Base-by-base conservation (phyloP, 176 grass and related monocot species). In the Luzula sylvatica region DNA sequence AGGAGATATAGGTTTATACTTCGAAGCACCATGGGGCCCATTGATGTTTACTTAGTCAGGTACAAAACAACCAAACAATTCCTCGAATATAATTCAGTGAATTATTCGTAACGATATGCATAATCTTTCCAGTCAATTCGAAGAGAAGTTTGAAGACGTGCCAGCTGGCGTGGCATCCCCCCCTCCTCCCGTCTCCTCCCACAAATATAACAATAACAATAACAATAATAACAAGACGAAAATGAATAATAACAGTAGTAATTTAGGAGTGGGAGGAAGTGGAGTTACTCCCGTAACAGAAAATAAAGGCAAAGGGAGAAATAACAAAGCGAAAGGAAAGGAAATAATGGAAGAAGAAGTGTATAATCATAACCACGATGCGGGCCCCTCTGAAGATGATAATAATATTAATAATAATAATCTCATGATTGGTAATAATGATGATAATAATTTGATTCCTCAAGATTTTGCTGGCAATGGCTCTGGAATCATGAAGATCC, bases 1-100 rank as follows among this genome's bases (percentile, higher is more conserved):
- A 82, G 85, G 65, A 90, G 85, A 82, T 90, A 90, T 23, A 86
- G 75, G 73, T 71, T 98, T 53, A 50, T 98, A 50, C 68, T 98
- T 67, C 70, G 85, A 72, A 98, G 92, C 75, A 80, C 75, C 47
- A 98, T 74, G 78, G 92, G 85, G 40, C 82, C 92, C 43, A 74
- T 90, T 58, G 81, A 90, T 87, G 53, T 98, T 57, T 98, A 86
- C 74, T 73, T 98, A 73, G 78, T 90, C 58, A 87, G 92, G 92
- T 98, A 77, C 58, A 55, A 8, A 42, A 50, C 6, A n/a, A 9
- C 20, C 30, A 15, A 46, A 26, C 29, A 29, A 50, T 64, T 35
- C 1, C 30, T 35, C 30, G 9, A 35, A 7, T n/a, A n/a, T n/a
- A n/a, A n/a, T n/a, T n/a, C n/a, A n/a, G n/a, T n/a, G n/a, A n/a